Evolutionary conservation across 768 basidiomycete species (phyloP).

Genomic region (Termitomyces bulborhizus): DNA sequence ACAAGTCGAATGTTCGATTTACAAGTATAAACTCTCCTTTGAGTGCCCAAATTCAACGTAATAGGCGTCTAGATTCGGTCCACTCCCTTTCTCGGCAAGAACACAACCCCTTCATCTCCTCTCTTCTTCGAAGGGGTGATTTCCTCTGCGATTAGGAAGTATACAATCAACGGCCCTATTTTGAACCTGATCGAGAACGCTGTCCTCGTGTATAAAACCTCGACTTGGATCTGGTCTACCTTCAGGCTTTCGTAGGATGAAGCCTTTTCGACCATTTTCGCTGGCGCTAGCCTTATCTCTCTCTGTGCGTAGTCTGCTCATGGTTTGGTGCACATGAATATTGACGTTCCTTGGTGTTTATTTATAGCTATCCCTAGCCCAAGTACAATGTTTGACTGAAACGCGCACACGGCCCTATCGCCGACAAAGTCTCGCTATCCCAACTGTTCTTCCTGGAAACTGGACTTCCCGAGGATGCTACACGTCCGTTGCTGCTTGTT

Average conservation of each 20-base stretch:
- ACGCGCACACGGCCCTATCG: conserved; percentile 26
- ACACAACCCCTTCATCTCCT: conserved; percentile 6
- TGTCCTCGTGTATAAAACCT: conserved; percentile 20
- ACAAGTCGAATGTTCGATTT: conserved; percentile 1
- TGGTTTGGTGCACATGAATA: conserved; percentile 3
- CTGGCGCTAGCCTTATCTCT: conserved; percentile 28
- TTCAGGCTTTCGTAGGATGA: conserved; percentile 22
- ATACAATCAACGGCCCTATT: conserved; percentile 18
- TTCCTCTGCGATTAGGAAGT: conserved; percentile 15
- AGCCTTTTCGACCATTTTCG: conserved; percentile 23
- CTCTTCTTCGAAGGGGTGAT: conserved; percentile 14
- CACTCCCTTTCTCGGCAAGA: conserved; percentile 15
- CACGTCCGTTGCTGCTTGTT: conserved; percentile 33
- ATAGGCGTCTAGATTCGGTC: conserved; percentile 17
- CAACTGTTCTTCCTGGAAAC: conserved; percentile 38
- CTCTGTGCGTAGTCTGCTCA: conserved; percentile 27
- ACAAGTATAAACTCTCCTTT: conserved; percentile 3
- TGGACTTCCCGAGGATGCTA: conserved; percentile 62
- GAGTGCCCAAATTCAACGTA: conserved; percentile 14
- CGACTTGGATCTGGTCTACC: conserved; percentile 11
- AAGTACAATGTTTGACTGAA: conserved; percentile 19
- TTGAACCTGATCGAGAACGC: conserved; percentile 22
- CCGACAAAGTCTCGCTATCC: conserved; percentile 24
- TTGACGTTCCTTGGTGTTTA: background rate
- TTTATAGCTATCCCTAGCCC: conserved; percentile 19